Evolutionary conservation across 148 eudicot species (phyloP).

Genomic region (Rhododendron ferrugineum): DNA sequence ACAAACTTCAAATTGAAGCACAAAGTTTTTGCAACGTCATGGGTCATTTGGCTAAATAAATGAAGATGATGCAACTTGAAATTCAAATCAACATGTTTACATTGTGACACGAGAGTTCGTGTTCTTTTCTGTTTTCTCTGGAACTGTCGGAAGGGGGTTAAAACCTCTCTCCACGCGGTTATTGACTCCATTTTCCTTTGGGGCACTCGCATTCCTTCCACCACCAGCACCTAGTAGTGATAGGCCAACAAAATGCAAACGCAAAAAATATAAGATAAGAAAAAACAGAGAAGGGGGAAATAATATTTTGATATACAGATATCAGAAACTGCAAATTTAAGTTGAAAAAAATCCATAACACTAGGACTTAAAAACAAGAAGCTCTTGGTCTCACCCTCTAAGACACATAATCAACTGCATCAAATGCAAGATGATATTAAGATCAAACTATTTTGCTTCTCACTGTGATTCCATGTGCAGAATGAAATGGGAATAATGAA

Average conservation of each 20-base stretch:
- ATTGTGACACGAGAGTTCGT: neutral
- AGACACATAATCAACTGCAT: neutral
- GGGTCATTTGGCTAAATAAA: neutral
- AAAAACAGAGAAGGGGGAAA: neutral
- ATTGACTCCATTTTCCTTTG: constrained; percentile 49
- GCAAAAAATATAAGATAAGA: neutral
- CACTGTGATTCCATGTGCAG: neutral
- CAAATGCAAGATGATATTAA: neutral
- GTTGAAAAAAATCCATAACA: neutral
- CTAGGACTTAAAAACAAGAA: neutral
- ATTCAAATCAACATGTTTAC: neutral
- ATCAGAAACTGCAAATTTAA: neutral
- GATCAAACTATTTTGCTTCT: neutral
- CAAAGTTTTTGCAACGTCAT: neutral
- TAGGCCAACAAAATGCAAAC: neutral
- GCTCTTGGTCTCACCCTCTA: neutral
- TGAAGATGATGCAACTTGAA: neutral
- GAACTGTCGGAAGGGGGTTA: constrained; percentile 22
- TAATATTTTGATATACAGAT: neutral
- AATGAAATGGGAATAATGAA: neutral
- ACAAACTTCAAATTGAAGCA: neutral
- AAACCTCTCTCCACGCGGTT: constrained; percentile 26
- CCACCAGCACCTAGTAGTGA: constrained; percentile 39
- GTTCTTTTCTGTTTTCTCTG: constrained; percentile 20
- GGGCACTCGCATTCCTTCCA: constrained; percentile 32